A percentile compares a stretch with the other conserved stretches of the same genome.
Evolutionary conservation across 2,329 filamentous ascomycete species (phyloP).

Genomic region (Clarireedia monteithiana): DNA sequence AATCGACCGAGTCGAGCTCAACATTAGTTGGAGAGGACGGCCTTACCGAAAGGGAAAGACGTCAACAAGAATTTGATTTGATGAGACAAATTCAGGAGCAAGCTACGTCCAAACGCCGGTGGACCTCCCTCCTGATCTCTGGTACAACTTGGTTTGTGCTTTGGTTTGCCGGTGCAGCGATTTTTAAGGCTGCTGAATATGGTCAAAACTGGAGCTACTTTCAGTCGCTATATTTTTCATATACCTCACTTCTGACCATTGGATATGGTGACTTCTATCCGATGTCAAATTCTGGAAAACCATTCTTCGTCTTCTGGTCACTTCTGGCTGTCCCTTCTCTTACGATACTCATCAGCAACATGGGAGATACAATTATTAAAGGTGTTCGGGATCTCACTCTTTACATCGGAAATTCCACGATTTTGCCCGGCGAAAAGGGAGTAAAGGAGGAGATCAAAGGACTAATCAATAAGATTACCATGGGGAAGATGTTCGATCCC

Average conservation of each 20-base stretch:
- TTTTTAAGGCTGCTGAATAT: slow-evolving; percentile 54
- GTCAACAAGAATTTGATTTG: slow-evolving; percentile 63
- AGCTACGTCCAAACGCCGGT: slow-evolving; percentile 59
- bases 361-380: slow-evolving; percentile 75
- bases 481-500: slow-evolving; percentile 34
- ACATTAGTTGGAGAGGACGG: background rate
- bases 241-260: slow-evolving; percentile 74
- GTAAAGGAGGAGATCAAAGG: slow-evolving; percentile 40
- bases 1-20: background rate
- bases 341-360: slow-evolving; percentile 77
- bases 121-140: slow-evolving; percentile 65
- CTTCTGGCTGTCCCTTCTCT: slow-evolving; percentile 79
- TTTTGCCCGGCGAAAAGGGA: slow-evolving; percentile 48
- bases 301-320: slow-evolving; percentile 93
- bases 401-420: slow-evolving; percentile 49
- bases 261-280: slow-evolving; percentile 80
- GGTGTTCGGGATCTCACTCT: slow-evolving; percentile 48
- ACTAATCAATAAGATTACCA: slow-evolving; percentile 35
- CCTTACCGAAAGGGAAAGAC: slow-evolving; percentile 47
- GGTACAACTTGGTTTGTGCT: slow-evolving; percentile 60
- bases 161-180: slow-evolving; percentile 72
- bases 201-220: slow-evolving; percentile 65
- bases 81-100: slow-evolving; percentile 74
- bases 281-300: slow-evolving; percentile 66
- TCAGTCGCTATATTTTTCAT: slow-evolving; percentile 76